A percentile compares a stretch with the other conserved stretches of the same genome.
These are phyloP conservation scores for Aspergillus versicolor DNA, from an alignment of 2,329 filamentous ascomycete species.

Conservation along the genomic window DNA sequence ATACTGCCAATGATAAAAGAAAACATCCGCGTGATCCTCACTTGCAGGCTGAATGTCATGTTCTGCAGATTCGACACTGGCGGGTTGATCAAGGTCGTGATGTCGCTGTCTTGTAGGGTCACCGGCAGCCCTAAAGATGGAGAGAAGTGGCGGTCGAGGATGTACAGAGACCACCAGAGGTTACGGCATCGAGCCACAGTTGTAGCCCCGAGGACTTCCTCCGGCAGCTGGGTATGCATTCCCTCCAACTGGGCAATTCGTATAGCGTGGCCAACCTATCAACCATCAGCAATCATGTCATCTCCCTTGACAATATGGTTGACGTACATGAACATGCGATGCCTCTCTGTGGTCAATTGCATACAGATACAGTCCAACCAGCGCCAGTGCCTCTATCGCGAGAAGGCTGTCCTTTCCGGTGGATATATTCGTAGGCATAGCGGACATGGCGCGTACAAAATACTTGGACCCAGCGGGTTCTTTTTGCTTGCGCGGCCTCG, in stretches of 20 bases:
- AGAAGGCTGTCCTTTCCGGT: constrained; percentile 29
- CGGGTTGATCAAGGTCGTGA: constrained; percentile 2
- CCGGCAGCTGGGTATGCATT: constrained; percentile 29
- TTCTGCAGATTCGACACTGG: neutral
- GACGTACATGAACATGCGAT: constrained; percentile 40
- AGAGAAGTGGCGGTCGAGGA: constrained; percentile 29
- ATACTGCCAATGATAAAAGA: constrained; percentile 39
- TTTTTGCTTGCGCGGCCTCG: constrained; percentile 31
- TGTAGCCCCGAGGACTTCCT: constrained; percentile 22
- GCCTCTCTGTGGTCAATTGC: constrained; percentile 43
- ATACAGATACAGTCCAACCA: constrained; percentile 42
- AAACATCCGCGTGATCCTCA: constrained; percentile 33
- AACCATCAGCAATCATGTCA: neutral
- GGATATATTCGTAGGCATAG: constrained; percentile 39
- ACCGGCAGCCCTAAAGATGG: constrained; percentile 26
- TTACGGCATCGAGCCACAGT: constrained; percentile 24
- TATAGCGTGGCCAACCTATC: constrained; percentile 27
- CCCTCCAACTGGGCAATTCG: constrained; percentile 29
- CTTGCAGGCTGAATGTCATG: neutral
- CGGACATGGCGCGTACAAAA: constrained; percentile 39
- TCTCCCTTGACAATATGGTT: neutral
- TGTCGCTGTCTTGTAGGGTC: constrained; percentile 28
- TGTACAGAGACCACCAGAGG: constrained; percentile 30
- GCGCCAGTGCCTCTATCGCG: constrained; percentile 34
- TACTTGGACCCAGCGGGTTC: constrained; percentile 36